phyloP scores from a whole-genome alignment of 2,329 filamentous ascomycete species.

The Pseudophaeomoniella oleicola region DNA sequence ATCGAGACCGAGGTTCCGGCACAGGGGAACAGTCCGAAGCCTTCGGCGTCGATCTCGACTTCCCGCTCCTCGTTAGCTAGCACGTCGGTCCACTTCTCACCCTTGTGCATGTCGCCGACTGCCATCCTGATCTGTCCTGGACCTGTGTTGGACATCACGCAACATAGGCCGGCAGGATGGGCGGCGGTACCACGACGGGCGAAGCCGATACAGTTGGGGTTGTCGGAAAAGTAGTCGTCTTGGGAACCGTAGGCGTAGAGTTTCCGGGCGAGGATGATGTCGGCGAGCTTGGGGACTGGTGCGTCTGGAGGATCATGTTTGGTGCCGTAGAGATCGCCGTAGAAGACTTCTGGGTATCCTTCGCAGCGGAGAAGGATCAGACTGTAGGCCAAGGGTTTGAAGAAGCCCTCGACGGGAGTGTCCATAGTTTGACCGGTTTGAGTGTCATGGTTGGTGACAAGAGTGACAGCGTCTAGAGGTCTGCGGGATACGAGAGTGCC shows the following conservation, averaged over 20 bases:
- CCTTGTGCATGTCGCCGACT: slow-evolving; percentile 42
- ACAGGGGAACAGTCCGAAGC: slow-evolving; percentile 44
- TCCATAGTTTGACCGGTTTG: too few relatives aligned
- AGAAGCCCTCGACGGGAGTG: slow-evolving; percentile 48
- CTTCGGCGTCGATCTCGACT: slow-evolving; percentile 43
- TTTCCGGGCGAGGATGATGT: slow-evolving; percentile 46
- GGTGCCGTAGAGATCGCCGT: slow-evolving; percentile 55
- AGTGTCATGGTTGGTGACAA: too few relatives aligned
- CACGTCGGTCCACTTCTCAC: slow-evolving; percentile 51
- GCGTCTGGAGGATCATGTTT: slow-evolving; percentile 37
- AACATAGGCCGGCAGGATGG: slow-evolving; percentile 21
- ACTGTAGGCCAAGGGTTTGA: slow-evolving; percentile 58
- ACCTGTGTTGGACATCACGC: slow-evolving; percentile 42
- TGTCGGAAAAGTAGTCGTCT: slow-evolving; percentile 48
- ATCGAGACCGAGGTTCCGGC: slow-evolving; percentile 41
- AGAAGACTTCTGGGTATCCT: slow-evolving; percentile 55
- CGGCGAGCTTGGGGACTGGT: slow-evolving; percentile 39
- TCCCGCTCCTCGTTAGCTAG: slow-evolving; percentile 38
- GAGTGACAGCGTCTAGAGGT: too few relatives aligned
- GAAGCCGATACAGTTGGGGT: slow-evolving; percentile 45
- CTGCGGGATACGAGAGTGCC: too few relatives aligned
- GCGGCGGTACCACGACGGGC: slow-evolving; percentile 29
- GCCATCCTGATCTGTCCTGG: slow-evolving; percentile 41
- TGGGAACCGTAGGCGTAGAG: slow-evolving; percentile 54
- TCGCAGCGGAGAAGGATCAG: slow-evolving; percentile 52